Conservation (phyloP, 805 yeast genomes). For the Cyberlindnera galapagoensis region DNA sequence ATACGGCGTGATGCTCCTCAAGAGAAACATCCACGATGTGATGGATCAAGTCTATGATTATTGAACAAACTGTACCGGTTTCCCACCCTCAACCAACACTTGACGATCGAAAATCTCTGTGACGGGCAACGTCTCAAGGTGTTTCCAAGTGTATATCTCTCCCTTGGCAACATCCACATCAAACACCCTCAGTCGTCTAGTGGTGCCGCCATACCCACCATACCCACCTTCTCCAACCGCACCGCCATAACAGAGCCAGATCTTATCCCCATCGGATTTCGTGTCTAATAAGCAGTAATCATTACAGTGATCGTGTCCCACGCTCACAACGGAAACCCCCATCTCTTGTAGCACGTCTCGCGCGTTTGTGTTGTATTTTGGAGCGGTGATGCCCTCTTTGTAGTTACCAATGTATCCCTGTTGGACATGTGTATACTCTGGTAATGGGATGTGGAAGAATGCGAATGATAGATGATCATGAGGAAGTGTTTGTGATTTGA, state of each 20-base stretch:
- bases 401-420: conserved; percentile 50
- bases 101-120: conserved; percentile 35
- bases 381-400: conserved; percentile 77
- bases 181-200: conserved; percentile 71
- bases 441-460: conserved; percentile 90
- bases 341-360: conserved; percentile 49
- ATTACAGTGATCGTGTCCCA: conserved; percentile 95
- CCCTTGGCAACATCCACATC: conserved; percentile 50
- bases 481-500: conserved; percentile 30
- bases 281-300: conserved; percentile 74
- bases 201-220: conserved; percentile 84
- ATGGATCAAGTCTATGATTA: conserved; percentile 14
- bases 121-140: conserved; percentile 52
- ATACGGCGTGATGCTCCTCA: conserved; percentile 31
- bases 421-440: conserved; percentile 59
- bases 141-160: conserved; percentile 58
- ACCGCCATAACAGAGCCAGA: conserved; percentile 94
- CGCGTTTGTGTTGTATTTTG: conserved; percentile 63
- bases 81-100: conserved; percentile 26
- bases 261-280: conserved; percentile 20
- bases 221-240: conserved; percentile 94
- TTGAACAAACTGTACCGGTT: conserved; percentile 6
- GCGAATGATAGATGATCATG: conserved; percentile 64
- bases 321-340: conserved; percentile 69
- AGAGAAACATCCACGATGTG: conserved; percentile 32